These are phyloP conservation scores for Perkinsus olseni DNA, from an alignment of 169 alveolate species.

Conservation along the genomic window DNA sequence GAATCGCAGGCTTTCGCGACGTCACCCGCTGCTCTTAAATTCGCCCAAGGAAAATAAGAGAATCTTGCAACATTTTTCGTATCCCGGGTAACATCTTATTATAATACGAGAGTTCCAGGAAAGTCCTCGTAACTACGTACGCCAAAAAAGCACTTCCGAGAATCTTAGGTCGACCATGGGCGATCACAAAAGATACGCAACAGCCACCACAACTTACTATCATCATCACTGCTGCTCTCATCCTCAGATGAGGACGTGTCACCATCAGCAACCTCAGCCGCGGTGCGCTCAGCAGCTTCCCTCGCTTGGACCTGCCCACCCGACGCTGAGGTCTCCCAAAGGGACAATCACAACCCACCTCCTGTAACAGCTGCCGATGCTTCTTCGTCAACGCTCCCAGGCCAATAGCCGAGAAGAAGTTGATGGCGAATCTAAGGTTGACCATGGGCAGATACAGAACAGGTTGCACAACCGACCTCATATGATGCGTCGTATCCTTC, in stretches of 20 bases:
- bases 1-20: too few relatives aligned
- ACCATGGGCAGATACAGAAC: too few relatives aligned
- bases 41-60: too few relatives aligned
- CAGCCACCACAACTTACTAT: not conserved
- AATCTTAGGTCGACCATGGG: too few relatives aligned
- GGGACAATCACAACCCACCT: not conserved
- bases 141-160: too few relatives aligned
- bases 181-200: not conserved
- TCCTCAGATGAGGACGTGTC: not conserved
- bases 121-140: too few relatives aligned
- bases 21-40: too few relatives aligned
- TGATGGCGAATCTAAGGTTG: slow-evolving; percentile 89
- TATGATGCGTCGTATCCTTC: slow-evolving; percentile 65
- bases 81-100: too few relatives aligned
- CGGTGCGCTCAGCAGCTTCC: not conserved
- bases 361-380: slow-evolving; percentile 65
- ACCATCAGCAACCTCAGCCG: not conserved
- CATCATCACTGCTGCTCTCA: not conserved
- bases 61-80: too few relatives aligned
- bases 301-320: not conserved
- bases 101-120: too few relatives aligned
- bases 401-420: slow-evolving; percentile 96
- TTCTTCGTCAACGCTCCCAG: slow-evolving; percentile 87
- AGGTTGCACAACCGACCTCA: not conserved
- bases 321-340: not conserved